These are phyloP conservation scores for Fusarium nurragi DNA, from an alignment of 2,329 filamentous ascomycete genomes.

Conservation along the genomic window DNA sequence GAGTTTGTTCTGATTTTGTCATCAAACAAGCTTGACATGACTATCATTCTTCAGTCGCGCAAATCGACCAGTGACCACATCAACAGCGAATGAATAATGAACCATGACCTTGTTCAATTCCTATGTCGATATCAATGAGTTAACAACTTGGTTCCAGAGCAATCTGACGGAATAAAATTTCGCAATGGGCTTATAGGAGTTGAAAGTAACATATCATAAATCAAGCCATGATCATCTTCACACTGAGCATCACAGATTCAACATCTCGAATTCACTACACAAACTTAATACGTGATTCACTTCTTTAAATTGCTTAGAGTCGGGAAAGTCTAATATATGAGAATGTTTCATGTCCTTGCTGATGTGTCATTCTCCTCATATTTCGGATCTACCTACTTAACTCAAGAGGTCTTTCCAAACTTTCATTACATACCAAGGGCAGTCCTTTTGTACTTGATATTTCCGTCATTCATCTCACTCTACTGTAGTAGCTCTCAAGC, in stretches of 20 bases:
- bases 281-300: no score
- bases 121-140: no score
- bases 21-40: not conserved
- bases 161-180: not conserved
- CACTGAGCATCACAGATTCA: no score
- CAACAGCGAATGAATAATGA: not conserved
- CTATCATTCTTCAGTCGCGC: not conserved
- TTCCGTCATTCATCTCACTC: slow-evolving; percentile 24
- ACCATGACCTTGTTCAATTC: not conserved
- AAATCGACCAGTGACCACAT: not conserved
- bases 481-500: slow-evolving; percentile 56
- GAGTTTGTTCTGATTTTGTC: not conserved
- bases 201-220: not conserved
- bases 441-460: no score
- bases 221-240: not conserved
- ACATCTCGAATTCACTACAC: no score
- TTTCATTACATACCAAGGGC: not conserved
- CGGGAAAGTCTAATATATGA: not conserved
- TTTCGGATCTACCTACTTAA: not conserved
- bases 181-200: no score
- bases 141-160: no score
- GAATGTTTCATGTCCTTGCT: not conserved
- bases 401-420: not conserved
- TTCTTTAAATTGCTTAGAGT: no score
- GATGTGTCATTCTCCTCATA: not conserved